Evolutionary conservation across 129 eudicot genomes (phyloP), one percentile per base, ranked within the genome.

Genomic region (Sambucus nigra): DNA sequence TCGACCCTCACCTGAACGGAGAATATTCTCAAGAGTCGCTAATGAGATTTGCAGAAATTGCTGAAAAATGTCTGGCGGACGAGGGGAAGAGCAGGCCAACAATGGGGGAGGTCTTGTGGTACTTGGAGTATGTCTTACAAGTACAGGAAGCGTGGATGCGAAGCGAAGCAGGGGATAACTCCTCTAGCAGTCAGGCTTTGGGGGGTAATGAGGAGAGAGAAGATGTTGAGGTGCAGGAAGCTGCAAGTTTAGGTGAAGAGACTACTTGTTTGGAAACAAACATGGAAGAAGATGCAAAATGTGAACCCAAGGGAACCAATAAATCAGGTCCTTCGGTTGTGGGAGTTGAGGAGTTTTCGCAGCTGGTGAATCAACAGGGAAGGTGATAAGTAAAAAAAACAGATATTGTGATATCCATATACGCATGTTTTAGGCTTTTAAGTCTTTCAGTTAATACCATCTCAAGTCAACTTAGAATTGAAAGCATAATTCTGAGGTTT

Each of bases 101-200:
- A 15, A 81, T 86, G 95, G 95, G 95, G 5, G 91, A 86, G 41
- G 86, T 86, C 21, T 55, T 86, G 24, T 81, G 91, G 95, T 80
- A 84, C 48, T 67, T 86, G 74, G 95, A 86, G 15, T 81, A 75
- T 24, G 80, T 81, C n/a, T 55, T 81, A 24, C 95, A 86, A 51
- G 73, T 81, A 40, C 87, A 86, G 14, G 89, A 85, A 57, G 80
- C 86, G 7, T 85, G 83, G 72, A 53, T 73, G 39, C 71, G 55
- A 7, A 21, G 60, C 21, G 69, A 67, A 35, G 67, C 65, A 2
- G 82, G 69, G 14, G 83, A 84, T 4, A 56, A 66, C 44, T 69
- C 87, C 14, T 32, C 67, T 32, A 22, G 46, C 42, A 28, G 27
- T 28, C 68, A 28, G 33, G 55, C 50, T 38, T 42, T 41, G 54